These are phyloP conservation scores for Acacia confusa DNA, from an alignment of 306 rosid genomes.

Conservation along the genomic window DNA sequence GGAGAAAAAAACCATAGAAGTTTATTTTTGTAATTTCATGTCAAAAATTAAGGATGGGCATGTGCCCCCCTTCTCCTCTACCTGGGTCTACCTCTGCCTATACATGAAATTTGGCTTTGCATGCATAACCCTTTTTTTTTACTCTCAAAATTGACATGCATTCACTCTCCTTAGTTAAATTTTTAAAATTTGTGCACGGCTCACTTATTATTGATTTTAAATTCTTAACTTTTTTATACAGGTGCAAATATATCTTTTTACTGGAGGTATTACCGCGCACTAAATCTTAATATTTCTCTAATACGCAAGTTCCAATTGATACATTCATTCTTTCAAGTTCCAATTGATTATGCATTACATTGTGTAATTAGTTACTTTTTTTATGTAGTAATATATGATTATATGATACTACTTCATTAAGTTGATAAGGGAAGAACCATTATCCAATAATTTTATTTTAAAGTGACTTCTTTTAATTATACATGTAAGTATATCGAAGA, in stretches of 20 bases:
- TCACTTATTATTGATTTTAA: too few relatives aligned
- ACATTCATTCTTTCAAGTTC: too few relatives aligned
- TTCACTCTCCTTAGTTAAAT: background rate
- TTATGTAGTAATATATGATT: background rate
- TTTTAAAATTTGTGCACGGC: background rate
- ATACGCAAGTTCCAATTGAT: too few relatives aligned
- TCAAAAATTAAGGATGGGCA: too few relatives aligned
- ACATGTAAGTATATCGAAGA: background rate
- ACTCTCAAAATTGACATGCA: background rate
- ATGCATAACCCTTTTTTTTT: background rate
- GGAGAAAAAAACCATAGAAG: too few relatives aligned
- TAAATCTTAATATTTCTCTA: too few relatives aligned
- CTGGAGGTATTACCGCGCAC: too few relatives aligned
- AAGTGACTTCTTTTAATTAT: background rate
- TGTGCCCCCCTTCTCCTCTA: too few relatives aligned
- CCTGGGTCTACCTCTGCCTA: too few relatives aligned
- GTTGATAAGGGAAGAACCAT: background rate
- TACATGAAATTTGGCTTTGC: background rate
- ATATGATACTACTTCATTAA: background rate
- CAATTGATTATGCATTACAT: background rate
- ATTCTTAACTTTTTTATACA: too few relatives aligned
- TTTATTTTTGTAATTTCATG: too few relatives aligned
- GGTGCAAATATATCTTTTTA: too few relatives aligned
- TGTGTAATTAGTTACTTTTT: background rate
- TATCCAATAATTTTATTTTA: background rate